phyloP scores from a whole-genome alignment of 306 rosid species.

The Dicorynia guianensis region DNA sequence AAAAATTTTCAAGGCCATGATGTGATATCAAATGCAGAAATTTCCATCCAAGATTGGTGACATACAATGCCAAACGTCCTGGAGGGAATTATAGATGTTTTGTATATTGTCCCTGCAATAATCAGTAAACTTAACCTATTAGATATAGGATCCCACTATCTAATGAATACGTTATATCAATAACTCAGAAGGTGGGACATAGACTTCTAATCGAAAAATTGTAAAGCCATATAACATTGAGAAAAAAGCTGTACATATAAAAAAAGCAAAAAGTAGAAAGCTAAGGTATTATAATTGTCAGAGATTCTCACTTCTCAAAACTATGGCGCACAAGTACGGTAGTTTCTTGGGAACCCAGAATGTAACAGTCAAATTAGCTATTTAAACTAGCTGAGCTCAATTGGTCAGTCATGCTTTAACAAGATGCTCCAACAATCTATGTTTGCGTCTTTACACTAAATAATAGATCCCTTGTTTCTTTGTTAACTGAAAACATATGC shows the following conservation, averaged over 20 bases:
- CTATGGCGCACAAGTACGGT: not conserved
- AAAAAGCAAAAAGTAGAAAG: not conserved
- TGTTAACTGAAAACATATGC: conserved; percentile 26
- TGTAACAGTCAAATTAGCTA: conserved; percentile 8
- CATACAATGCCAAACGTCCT: conserved; percentile 94
- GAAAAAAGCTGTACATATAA: conserved; percentile 3
- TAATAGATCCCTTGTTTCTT: conserved; percentile 22
- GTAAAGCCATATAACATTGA: conserved; percentile 24
- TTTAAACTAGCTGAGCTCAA: conserved; percentile 23
- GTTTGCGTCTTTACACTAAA: not conserved
- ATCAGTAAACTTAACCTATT: conserved; percentile 44
- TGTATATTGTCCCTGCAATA: conserved; percentile 88
- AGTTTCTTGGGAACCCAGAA: conserved; percentile 21
- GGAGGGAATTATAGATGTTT: conserved; percentile 88
- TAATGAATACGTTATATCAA: conserved; percentile 9
- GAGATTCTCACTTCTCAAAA: conserved; percentile 17
- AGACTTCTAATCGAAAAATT: conserved; percentile 7
- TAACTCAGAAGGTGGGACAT: conserved; percentile 29
- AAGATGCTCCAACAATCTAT: conserved; percentile 14
- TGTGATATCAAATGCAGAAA: conserved; percentile 40
- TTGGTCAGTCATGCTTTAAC: conserved; percentile 30
- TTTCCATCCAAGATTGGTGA: conserved; percentile 42
- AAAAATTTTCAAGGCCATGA: conserved; percentile 31
- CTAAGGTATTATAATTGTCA: conserved; percentile 6
- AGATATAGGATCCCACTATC: conserved; percentile 40